Conservation (phyloP, 441 rosid species). For the Gossypium davidsonii region DNA sequence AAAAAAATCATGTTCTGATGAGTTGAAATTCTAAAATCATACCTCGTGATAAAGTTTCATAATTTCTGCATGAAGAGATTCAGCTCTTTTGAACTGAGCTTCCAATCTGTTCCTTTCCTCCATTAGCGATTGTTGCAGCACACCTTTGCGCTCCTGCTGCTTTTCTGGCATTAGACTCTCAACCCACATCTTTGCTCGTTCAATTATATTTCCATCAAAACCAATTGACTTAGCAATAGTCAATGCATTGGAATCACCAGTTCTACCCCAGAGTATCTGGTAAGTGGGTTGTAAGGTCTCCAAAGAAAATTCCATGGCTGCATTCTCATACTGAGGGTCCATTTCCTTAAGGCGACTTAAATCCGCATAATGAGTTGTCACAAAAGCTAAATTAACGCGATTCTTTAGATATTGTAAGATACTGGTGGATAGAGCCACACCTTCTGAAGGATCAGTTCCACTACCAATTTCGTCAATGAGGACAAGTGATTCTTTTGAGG, state of each 20-base stretch:
- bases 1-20: neutral
- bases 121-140: slow-evolving; percentile 59
- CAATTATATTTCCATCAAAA: slow-evolving; percentile 56
- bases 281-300: slow-evolving; percentile 78
- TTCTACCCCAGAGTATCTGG: slow-evolving; percentile 74
- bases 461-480: slow-evolving; percentile 89
- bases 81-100: slow-evolving; percentile 48
- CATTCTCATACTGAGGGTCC: slow-evolving; percentile 66
- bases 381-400: slow-evolving; percentile 57
- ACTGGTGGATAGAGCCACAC: slow-evolving; percentile 79
- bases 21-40: slow-evolving; percentile 13
- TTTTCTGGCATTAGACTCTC: slow-evolving; percentile 69
- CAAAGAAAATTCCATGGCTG: slow-evolving; percentile 85
- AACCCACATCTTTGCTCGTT: slow-evolving; percentile 62
- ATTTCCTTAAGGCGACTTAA: slow-evolving; percentile 71
- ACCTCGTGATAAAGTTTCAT: slow-evolving; percentile 72
- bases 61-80: slow-evolving; percentile 52
- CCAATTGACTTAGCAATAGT: slow-evolving; percentile 78
- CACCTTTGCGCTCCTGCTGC: slow-evolving; percentile 57
- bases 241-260: slow-evolving; percentile 84
- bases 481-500: slow-evolving; percentile 71
- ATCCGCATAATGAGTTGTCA: slow-evolving; percentile 88
- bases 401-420: slow-evolving; percentile 61
- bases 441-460: slow-evolving; percentile 97
- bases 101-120: slow-evolving; percentile 71